A percentile compares a stretch with the other conserved stretches of the same genome.
Evolutionary conservation across 768 basidiomycete species (phyloP).

Genomic region (Tulasnella sp.): DNA sequence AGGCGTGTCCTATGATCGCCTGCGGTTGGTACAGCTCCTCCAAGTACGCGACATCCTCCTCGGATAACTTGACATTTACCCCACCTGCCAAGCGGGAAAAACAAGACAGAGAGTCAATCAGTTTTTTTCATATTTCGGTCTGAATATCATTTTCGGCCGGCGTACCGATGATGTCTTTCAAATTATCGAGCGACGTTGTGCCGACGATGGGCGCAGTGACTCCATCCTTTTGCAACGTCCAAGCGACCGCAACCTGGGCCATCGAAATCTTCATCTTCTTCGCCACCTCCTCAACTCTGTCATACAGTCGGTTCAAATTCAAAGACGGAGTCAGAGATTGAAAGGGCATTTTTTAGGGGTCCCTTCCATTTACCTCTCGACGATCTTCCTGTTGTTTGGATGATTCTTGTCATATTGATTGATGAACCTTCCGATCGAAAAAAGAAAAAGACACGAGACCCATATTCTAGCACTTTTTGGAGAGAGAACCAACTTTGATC

Average conservation of each 20-base stretch:
- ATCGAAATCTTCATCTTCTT: background rate
- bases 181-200: background rate
- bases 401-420: constrained; percentile 3
- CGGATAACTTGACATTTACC: constrained; percentile 1
- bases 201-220: constrained; percentile 14
- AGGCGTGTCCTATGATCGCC: constrained; percentile 14
- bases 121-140: background rate
- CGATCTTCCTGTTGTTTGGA: background rate
- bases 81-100: background rate
- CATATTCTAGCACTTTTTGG: background rate
- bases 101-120: background rate
- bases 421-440: background rate
- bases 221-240: constrained; percentile 4
- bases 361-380: background rate
- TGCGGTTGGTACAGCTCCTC: constrained; percentile 16
- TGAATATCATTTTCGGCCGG: background rate
- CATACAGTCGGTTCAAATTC: background rate
- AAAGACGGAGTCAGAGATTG: background rate
- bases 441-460: background rate
- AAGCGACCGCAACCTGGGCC: constrained; percentile 10
- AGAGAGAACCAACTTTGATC: background rate
- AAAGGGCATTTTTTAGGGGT: background rate
- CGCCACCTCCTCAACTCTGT: constrained; percentile 10
- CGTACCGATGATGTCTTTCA: constrained; percentile 5
- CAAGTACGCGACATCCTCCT: constrained; percentile 10